Base-by-base conservation (phyloP, 306 rosid species). In the Rosa multiflora region DNA sequence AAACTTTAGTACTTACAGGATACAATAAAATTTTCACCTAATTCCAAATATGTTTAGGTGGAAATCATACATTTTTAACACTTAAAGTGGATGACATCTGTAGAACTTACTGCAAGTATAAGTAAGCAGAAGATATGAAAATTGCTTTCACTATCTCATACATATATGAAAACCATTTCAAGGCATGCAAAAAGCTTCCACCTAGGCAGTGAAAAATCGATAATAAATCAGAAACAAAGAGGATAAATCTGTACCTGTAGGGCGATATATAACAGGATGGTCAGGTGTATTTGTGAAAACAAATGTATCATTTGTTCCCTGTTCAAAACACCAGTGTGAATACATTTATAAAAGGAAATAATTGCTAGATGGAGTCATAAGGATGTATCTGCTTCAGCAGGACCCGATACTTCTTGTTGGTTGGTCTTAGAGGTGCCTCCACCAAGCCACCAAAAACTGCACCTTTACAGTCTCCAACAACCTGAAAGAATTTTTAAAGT, bases 361-460 rank as follows among this genome's bases (percentile, higher is more conserved):
- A 12, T 74, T 59, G 44, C 76, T 47, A 10, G 44, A 88, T 26
- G 81, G 73, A 81, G 62, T 77, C 32, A 63, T 67, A 49, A 77
- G 71, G 46, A 61, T 56, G 35, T 55, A 64, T 67, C n/a, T 55
- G 67, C 70, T 80, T 83, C 21, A 77, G 82, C 46, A 82, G 73
- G 81, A 94, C 98, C 98, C 92, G 97, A 85, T 94, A 94, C 86
- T 82, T 92, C 86, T 86, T 92, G 83, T 56, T 87, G 75, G 92
- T 87, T 39, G 97, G 88, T 80, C 77, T 92, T 37, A 92, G 85
- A 47, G 98, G 98, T 71, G 98, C 96, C 85, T 94, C 98, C 78
- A 94, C 88, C 86, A 94, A 82, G 84, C 97, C 91, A 9, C 97
- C 98, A 86, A 94, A 94, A n/a, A 92, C 96, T 20, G 94, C 97